These are phyloP conservation scores for Malbranchea zuffiana DNA, from an alignment of 2,329 filamentous ascomycete species.

Conservation along the genomic window DNA sequence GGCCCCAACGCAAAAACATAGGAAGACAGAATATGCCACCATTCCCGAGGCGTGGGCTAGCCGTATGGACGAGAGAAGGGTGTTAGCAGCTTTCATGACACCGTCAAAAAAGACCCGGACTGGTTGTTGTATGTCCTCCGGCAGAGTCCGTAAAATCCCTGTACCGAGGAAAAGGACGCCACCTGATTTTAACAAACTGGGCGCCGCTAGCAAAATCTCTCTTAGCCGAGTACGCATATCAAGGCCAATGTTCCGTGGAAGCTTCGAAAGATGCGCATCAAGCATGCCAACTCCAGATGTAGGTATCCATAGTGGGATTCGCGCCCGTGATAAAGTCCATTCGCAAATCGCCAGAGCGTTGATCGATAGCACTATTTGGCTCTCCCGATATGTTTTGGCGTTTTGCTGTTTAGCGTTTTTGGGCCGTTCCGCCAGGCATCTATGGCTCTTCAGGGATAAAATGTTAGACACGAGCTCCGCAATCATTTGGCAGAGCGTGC, in stretches of 20 bases:
- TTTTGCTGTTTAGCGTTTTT: conserved; percentile 31
- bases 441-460: conserved; percentile 24
- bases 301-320: conserved; percentile 18
- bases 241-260: conserved; percentile 23
- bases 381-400: conserved; percentile 34
- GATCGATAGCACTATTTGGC: conserved; percentile 31
- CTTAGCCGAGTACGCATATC: conserved; percentile 16
- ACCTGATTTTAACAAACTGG: conserved; percentile 24
- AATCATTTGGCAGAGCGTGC: conserved; percentile 33
- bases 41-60: no score
- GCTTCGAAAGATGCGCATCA: conserved; percentile 21
- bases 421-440: conserved; percentile 19
- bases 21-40: conserved; percentile 24
- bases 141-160: conserved; percentile 24
- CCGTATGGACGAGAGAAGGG: conserved; percentile 12
- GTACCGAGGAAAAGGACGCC: conserved; percentile 29
- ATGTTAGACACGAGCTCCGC: conserved; percentile 33
- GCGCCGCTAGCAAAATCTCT: conserved; percentile 23
- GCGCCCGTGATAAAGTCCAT: conserved; percentile 30
- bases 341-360: conserved; percentile 31
- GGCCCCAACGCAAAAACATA: conserved; percentile 25
- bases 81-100: conserved; percentile 14
- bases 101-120: conserved; percentile 18
- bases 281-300: conserved; percentile 23
- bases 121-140: conserved; percentile 20